These are phyloP conservation scores for Bolboschoenus planiculmis DNA, from an alignment of 176 grass and related monocot species.

Conservation along the genomic window DNA sequence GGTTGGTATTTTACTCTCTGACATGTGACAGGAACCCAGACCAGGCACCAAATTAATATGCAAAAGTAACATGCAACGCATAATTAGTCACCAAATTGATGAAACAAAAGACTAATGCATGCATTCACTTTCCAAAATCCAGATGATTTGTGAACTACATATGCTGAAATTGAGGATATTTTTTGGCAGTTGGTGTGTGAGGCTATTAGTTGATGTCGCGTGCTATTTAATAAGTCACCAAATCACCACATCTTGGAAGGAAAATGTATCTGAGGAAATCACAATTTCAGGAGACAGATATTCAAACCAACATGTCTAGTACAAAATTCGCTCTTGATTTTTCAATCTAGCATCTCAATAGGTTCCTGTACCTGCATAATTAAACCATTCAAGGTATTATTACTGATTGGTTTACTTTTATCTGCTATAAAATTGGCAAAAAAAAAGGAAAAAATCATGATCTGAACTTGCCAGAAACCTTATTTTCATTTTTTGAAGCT, in stretches of 20 bases:
- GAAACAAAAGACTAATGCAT: background rate
- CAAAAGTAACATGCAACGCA: background rate
- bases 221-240: constrained; percentile 1
- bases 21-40: background rate
- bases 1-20: background rate
- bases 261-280: background rate
- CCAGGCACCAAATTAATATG: background rate
- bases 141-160: constrained; percentile 9
- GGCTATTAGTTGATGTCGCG: background rate
- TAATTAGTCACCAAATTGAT: background rate
- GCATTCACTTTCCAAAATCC: background rate
- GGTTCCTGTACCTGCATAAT: constrained; percentile 9
- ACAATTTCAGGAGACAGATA: background rate
- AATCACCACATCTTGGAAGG: background rate
- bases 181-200: constrained; percentile 6
- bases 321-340: background rate
- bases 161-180: constrained; percentile 14
- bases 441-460: background rate
- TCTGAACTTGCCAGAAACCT: constrained; percentile 10
- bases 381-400: background rate
- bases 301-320: background rate
- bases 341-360: constrained; percentile 11
- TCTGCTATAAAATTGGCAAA: background rate
- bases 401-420: background rate
- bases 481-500: constrained; percentile 41